These are phyloP conservation scores for Candida loeiensis DNA, from an alignment of 805 yeast genomes.

Conservation along the genomic window DNA sequence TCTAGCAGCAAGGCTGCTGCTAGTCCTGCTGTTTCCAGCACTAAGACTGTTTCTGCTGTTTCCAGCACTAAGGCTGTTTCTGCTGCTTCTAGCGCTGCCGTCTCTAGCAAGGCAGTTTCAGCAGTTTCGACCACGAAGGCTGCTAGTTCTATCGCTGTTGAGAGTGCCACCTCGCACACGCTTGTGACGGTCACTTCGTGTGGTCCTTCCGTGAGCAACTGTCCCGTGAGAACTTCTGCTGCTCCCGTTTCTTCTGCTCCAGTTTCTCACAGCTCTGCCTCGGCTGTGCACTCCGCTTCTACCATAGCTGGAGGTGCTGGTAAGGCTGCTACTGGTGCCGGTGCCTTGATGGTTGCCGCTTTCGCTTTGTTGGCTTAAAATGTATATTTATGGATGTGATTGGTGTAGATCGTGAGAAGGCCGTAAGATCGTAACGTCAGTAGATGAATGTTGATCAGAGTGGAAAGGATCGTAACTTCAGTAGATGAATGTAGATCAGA, in stretches of 20 bases:
- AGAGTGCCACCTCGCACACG: constrained; percentile 16
- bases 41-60: no score
- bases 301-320: constrained; percentile 18
- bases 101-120: no score
- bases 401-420: no score
- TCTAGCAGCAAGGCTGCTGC: no score
- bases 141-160: not conserved
- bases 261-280: not conserved
- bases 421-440: no score
- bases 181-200: constrained; percentile 24
- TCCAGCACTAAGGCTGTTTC: no score
- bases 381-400: no score
- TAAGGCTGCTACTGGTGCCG: constrained; percentile 12
- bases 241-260: constrained; percentile 6
- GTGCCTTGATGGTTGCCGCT: constrained; percentile 13
- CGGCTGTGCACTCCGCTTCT: constrained; percentile 20
- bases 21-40: not conserved
- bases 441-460: no score
- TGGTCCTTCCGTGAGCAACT: constrained; percentile 21
- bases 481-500: no score
- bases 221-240: constrained; percentile 20
- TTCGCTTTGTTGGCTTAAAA: constrained; percentile 15
- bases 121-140: not conserved
- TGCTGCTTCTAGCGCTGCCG: no score
- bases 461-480: no score